These are phyloP conservation scores for Sclerotinia subarctica DNA, from an alignment of 2,329 filamentous ascomycete genomes.

Conservation along the genomic window DNA sequence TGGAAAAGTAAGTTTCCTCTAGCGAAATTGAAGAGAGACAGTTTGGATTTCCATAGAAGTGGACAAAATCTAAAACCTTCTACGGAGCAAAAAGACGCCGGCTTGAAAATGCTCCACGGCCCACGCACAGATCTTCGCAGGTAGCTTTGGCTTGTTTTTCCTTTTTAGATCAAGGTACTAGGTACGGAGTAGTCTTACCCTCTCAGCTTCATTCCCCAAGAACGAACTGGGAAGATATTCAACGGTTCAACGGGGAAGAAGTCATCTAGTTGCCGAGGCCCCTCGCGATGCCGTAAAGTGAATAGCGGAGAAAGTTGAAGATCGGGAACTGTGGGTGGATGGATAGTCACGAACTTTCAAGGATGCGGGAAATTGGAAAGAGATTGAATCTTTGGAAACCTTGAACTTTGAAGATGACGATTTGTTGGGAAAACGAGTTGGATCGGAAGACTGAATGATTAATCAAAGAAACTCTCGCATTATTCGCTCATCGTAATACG, in stretches of 20 bases:
- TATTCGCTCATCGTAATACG: not conserved
- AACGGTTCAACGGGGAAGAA: slow-evolving; percentile 18
- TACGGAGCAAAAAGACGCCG: not conserved
- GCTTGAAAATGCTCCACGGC: not conserved
- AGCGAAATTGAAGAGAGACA: slow-evolving; percentile 21
- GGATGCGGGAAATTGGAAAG: slow-evolving; percentile 2
- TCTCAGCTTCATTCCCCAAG: too few species aligned
- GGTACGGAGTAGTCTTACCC: too few species aligned
- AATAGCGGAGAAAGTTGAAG: slow-evolving; percentile 9
- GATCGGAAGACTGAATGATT: not conserved
- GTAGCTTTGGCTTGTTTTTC: not conserved
- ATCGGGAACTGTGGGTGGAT: slow-evolving; percentile 13
- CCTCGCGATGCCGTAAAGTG: slow-evolving; percentile 9
- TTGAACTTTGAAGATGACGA: not conserved
- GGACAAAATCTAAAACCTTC: not conserved
- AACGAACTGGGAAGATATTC: not conserved
- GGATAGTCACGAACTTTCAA: not conserved
- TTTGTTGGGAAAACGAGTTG: not conserved
- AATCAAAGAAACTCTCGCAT: not conserved
- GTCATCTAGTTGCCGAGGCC: not conserved
- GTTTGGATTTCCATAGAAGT: not conserved
- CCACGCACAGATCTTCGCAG: slow-evolving; percentile 1
- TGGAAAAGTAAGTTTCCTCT: not conserved
- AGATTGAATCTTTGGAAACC: slow-evolving; percentile 2
- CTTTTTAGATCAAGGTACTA: not conserved